phyloP scores from a whole-genome alignment of 1,139 yeast genomes.

The Geotrichum europaeum region DNA sequence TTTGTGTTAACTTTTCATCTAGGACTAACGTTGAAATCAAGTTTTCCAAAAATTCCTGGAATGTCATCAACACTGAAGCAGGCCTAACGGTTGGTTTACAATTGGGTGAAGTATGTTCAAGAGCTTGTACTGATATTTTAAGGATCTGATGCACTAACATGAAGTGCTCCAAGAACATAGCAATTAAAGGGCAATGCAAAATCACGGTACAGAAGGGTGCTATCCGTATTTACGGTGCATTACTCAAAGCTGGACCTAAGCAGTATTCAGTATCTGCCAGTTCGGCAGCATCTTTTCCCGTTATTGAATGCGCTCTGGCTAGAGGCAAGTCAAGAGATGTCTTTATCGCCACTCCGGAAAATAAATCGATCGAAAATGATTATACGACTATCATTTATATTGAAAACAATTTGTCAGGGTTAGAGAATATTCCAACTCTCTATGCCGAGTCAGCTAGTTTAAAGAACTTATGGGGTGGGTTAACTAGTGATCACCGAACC shows the following conservation, averaged over 20 bases:
- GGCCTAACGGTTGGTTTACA: slow-evolving; percentile 9
- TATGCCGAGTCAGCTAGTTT: slow-evolving; percentile 31
- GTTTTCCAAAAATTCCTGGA: slow-evolving; percentile 1
- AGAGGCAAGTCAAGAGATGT: slow-evolving; percentile 30
- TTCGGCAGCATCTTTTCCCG: slow-evolving; percentile 48
- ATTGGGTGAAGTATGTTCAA: slow-evolving; percentile 11
- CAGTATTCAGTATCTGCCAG: slow-evolving; percentile 40
- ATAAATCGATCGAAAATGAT: slow-evolving; percentile 22
- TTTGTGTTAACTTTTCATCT: neutral
- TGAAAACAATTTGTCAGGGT: slow-evolving; percentile 38
- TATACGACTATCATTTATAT: slow-evolving; percentile 45
- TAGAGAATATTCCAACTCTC: slow-evolving; percentile 44
- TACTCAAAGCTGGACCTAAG: slow-evolving; percentile 30
- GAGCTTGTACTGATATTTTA: neutral
- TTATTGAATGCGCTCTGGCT: slow-evolving; percentile 47
- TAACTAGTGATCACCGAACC: slow-evolving; percentile 4
- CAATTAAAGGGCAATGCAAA: slow-evolving; percentile 54
- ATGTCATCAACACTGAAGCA: slow-evolving; percentile 3
- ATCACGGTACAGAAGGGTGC: slow-evolving; percentile 57
- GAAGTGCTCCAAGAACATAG: slow-evolving; percentile 27
- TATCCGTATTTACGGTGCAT: slow-evolving; percentile 47
- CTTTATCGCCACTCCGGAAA: slow-evolving; percentile 22
- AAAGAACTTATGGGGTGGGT: slow-evolving; percentile 33
- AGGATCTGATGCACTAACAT: neutral
- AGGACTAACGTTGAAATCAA: neutral